A percentile compares a stretch with the other conserved stretches of the same genome.
Conservation (phyloP, 805 yeast species). For the Torulaspora maleeae region DNA sequence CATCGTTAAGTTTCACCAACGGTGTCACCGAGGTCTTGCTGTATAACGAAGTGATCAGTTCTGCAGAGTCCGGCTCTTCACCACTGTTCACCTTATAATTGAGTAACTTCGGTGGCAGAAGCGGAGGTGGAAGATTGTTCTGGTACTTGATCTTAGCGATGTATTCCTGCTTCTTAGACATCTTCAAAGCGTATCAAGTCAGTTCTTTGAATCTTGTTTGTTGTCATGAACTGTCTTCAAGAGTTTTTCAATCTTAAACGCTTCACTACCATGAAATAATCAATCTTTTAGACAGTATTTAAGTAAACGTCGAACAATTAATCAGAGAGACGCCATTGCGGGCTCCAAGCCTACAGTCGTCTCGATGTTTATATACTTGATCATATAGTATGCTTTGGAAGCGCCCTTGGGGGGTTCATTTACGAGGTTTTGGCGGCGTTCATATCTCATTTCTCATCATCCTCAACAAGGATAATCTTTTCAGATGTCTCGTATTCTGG, state of each 20-base stretch:
- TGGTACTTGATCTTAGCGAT: constrained; percentile 78
- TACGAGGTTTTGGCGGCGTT: background rate
- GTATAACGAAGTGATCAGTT: constrained; percentile 64
- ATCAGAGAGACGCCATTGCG: background rate
- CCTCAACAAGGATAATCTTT: constrained; percentile 16
- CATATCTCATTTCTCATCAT: constrained; percentile 10
- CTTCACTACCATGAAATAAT: background rate
- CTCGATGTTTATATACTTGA: background rate
- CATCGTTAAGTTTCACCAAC: constrained; percentile 54
- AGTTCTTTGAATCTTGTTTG: background rate
- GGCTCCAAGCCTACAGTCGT: background rate
- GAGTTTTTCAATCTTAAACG: constrained; percentile 1
- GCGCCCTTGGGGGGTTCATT: background rate
- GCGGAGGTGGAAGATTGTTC: constrained; percentile 89
- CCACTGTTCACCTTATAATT: constrained; percentile 42
- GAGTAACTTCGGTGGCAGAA: constrained; percentile 81
- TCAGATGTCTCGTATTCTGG: constrained; percentile 35
- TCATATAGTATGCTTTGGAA: background rate
- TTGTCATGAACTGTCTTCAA: background rate
- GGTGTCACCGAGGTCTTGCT: constrained; percentile 68
- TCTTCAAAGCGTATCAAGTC: constrained; percentile 11
- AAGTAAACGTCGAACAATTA: background rate
- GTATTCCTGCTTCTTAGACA: constrained; percentile 62
- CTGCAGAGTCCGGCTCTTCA: constrained; percentile 47
- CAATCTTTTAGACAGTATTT: background rate